A percentile compares a stretch with the other conserved stretches of the same genome.
Evolutionary conservation across 2,329 filamentous ascomycete species (phyloP).

Genomic region (Albifimbria verrucaria): DNA sequence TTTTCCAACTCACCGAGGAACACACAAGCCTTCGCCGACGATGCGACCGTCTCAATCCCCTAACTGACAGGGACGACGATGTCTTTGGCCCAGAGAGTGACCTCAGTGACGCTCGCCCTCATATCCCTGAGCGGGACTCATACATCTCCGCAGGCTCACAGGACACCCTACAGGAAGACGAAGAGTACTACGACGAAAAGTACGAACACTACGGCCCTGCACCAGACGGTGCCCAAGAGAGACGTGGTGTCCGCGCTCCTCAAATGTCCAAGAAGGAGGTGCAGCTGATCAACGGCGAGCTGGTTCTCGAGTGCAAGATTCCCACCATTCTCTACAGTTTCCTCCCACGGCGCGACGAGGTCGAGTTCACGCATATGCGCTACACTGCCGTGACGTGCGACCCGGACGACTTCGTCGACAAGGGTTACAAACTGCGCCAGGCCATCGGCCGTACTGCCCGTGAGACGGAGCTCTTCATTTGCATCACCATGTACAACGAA

Average conservation of each 20-base stretch:
- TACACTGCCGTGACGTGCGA: conserved; percentile 99
- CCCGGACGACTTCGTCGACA: conserved; percentile 85
- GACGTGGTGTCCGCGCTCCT: conserved; percentile 79
- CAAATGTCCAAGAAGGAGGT: conserved; percentile 94
- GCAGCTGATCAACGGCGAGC: conserved; percentile 92
- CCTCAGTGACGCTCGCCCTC: conserved; percentile 48
- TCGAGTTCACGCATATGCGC: conserved; percentile 98
- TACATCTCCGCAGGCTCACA: conserved; percentile 51
- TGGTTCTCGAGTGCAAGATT: conserved; percentile 98
- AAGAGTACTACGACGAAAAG: conserved; percentile 47
- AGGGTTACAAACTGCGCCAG: conserved; percentile 90
- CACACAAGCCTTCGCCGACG: conserved; percentile 57
- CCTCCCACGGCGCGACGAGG: conserved; percentile 83
- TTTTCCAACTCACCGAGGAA: conserved; percentile 59
- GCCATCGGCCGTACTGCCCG: conserved; percentile 79
- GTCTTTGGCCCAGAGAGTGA: conserved; percentile 66
- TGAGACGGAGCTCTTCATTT: conserved; percentile 95
- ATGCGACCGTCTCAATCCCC: conserved; percentile 68
- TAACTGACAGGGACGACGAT: conserved; percentile 62
- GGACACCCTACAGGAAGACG: conserved; percentile 49
- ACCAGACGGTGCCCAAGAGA: conserved; percentile 80
- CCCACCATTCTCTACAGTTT: conserved; percentile 98
- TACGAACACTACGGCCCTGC: conserved; percentile 83
- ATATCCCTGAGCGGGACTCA: conserved; percentile 51
- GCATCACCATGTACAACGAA: conserved; percentile 99